Base-by-base conservation (phyloP, 2,329 filamentous ascomycete genomes). In the Cladosporium sp. region DNA sequence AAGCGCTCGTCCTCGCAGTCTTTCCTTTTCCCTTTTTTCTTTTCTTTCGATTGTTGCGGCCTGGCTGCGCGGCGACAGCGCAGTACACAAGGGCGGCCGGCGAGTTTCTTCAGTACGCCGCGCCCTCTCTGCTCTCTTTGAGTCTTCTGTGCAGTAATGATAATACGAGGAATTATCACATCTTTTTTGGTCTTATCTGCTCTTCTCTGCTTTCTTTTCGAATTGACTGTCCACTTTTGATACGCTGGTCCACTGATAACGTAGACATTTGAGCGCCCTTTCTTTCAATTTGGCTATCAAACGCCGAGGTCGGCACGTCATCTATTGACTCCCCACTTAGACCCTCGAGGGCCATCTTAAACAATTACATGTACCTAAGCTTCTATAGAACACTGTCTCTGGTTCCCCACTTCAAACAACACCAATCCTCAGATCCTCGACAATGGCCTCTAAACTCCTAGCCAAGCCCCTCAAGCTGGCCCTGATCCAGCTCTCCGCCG, bases 391-490 rank as follows among this genome's bases (percentile, higher is more conserved):
- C n/a, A 18, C 19, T 5, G 12, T 12, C 9, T 8, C 9, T n/a
- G 6, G 29, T 19, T 30, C 20, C 15, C n/a, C n/a, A 5, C 13
- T 1, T 12, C 3, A 3, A 25, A 25, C 13, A 9, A 27, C 13
- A 11, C 2, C n/a, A 20, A 4, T 8, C 15, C n/a, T 11, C 27
- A 27, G 16, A 16, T 9, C 13, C 2, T 2, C 15, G 25, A 46
- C 41, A 50, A 79, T 80, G 77, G 67, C 76, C 29, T 48, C 45
- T 25, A 67, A 72, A 35, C 64, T 91, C 43, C 79, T 95, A 54
- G 85, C 85, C 70, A 79, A 86, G 68, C 83, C 85, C 33, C 75
- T 94, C 63, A 91, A 87, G 72, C 77, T 95, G 39, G 86, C 88
- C 29, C 80, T 90, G 60, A 77, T 95, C 55, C 90, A 95, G 71